Evolutionary conservation across 495 filamentous ascomycete genomes (phyloP), one percentile per base, ranked within the genome.

Genomic region (Penicilliopsis zonata): DNA sequence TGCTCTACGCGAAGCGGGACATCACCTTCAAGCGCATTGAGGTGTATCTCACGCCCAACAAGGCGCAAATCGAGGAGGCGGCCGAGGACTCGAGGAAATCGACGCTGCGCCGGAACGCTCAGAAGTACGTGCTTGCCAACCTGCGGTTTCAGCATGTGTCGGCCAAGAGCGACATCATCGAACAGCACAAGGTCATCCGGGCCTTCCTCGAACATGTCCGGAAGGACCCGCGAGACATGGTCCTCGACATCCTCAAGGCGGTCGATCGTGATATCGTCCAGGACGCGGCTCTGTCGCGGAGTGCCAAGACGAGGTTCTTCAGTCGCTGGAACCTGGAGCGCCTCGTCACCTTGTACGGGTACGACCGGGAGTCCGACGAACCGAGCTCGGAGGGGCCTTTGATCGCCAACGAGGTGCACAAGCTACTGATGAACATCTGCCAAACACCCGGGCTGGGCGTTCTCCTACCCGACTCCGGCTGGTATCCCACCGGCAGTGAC

Each of bases 11-110:
- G 16, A 70, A 71, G 13, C 65, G 81, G 41, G 70, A 78, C 30
- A 73, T 73, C 33, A 85, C 79, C 3, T 77, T 88, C 37, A 83
- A 80, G 50, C 70, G 74, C 3, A 52, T 95, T 7, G 76, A 72
- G 14, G 46, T 59, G 16, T 70, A 70, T 16, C 48, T 72, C 22
- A 59, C 48, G 1, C 55, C 61, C 9, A 61, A 51, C 18, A 68
- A 63, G 35, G 44, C 48, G 5, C 50, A 56, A 28, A 50, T 65
- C 2, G 71, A 73, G 19, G 66, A 70, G 6, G 59, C 55, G 16
- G 43, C 62, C 0, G 70, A 76, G 41, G 68, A 74, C 14, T 49
- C 44, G 5, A 65, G 70, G 37, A 70, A 71, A 35, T 76, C 81
- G 5, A 82, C 82, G 1, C 59, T 90, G n/a, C 63, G 86, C 21